Conservation (phyloP, 1,284 basidiomycete species). For the Sanghuangporus weigelae region DNA sequence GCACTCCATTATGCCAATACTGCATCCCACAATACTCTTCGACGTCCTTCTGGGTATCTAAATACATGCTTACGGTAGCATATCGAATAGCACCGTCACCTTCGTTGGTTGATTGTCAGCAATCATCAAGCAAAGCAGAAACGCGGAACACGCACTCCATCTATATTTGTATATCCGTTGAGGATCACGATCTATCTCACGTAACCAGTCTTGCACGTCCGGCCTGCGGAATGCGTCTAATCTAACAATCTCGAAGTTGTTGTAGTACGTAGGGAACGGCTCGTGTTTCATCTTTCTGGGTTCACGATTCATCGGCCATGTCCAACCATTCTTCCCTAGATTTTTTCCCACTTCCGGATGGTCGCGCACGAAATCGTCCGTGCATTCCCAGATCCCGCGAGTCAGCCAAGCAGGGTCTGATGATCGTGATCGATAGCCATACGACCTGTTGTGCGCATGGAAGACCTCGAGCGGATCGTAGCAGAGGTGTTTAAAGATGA, state of each 20-base stretch:
- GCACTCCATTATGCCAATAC: constrained; percentile 3
- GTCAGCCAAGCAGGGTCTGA: constrained; percentile 2
- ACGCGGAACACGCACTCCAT: constrained; percentile 3
- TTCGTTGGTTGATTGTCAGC: neutral
- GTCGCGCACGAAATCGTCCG: neutral
- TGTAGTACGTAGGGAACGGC: neutral
- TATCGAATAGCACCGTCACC: constrained; percentile 1
- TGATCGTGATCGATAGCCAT: neutral
- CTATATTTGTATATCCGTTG: constrained; percentile 14
- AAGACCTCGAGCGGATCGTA: constrained; percentile 17
- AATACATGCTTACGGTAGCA: neutral
- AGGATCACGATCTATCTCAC: constrained; percentile 6
- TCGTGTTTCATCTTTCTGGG: neutral
- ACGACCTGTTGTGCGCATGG: neutral
- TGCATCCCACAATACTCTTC: constrained; percentile 6
- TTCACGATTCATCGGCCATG: neutral
- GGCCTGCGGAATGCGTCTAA: constrained; percentile 3
- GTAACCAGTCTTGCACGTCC: constrained; percentile 10
- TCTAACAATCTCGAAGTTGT: constrained; percentile 5
- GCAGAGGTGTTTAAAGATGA: constrained; percentile 11
- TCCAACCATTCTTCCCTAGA: neutral
- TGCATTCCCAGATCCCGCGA: neutral
- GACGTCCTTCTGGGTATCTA: constrained; percentile 2
- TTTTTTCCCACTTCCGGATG: neutral
- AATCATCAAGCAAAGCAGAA: neutral